A percentile compares a stretch with the other conserved stretches of the same genome.
Conservation (phyloP, 768 basidiomycete species). For the Baorangia bicolor region DNA sequence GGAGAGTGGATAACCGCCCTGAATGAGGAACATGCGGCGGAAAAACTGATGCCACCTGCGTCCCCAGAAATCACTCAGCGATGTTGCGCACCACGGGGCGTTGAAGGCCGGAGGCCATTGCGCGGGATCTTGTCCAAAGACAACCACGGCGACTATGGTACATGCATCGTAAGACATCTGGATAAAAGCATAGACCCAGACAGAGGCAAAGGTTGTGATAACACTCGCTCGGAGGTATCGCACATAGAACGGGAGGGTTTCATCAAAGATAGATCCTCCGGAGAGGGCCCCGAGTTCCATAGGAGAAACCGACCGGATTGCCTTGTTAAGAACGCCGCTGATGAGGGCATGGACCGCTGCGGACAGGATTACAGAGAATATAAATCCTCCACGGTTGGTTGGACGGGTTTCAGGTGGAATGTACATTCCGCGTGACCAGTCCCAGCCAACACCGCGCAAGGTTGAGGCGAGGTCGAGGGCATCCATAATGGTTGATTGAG, state of each 20-base stretch:
- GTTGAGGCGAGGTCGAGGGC: constrained; percentile 49
- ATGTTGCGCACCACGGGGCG: too few relatives aligned
- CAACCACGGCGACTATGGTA: too few relatives aligned
- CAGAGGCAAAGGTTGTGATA: constrained; percentile 42
- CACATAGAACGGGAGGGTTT: constrained; percentile 23
- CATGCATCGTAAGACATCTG: too few relatives aligned
- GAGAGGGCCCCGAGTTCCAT: constrained; percentile 12
- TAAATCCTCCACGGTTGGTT: constrained; percentile 26
- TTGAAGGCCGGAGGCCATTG: too few relatives aligned
- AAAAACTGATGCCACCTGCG: too few relatives aligned
- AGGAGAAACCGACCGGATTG: constrained; percentile 2
- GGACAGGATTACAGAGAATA: constrained; percentile 28
- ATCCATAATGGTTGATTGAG: constrained; percentile 27
- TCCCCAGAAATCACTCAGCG: too few relatives aligned
- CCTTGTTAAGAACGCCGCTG: constrained; percentile 45
- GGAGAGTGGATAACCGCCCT: too few relatives aligned
- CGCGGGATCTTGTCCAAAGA: too few relatives aligned
- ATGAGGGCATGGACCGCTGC: constrained; percentile 36
- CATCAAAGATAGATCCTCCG: constrained; percentile 35
- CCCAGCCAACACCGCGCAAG: constrained; percentile 58
- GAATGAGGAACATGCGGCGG: too few relatives aligned
- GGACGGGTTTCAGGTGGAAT: constrained; percentile 40
- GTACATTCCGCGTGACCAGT: constrained; percentile 43
- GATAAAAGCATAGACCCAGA: constrained; percentile 45
- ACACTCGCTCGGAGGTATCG: constrained; percentile 40